Percentiles rank a stretch among this genome's conserved stretches.
Conservation (phyloP, 306 rosid genomes). For the Castanospermum australe region DNA sequence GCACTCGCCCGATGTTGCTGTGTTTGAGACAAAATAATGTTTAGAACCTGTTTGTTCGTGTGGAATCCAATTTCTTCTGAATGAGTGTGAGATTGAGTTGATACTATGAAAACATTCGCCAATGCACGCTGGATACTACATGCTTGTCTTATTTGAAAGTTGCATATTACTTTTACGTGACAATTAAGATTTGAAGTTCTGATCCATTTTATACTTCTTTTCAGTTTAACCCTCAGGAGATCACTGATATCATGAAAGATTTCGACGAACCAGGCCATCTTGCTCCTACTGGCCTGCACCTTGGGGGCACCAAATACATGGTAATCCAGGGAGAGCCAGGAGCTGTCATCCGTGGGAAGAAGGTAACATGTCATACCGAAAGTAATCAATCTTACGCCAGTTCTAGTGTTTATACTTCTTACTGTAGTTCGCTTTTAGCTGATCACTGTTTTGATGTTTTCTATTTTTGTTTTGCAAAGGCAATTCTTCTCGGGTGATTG, state of each 20-base stretch:
- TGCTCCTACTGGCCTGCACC: constrained; percentile 87
- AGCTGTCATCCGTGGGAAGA: constrained; percentile 94
- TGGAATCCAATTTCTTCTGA: neutral
- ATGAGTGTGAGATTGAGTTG: neutral
- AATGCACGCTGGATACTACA: too few species aligned
- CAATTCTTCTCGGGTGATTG: neutral
- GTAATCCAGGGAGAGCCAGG: constrained; percentile 95
- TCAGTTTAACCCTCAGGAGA: constrained; percentile 67
- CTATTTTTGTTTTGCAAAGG: neutral
- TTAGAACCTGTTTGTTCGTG: neutral
- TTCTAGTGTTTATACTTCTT: neutral
- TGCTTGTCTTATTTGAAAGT: neutral
- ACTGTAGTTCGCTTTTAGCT: neutral
- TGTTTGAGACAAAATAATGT: neutral
- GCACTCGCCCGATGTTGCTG: neutral
- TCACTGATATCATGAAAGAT: constrained; percentile 71
- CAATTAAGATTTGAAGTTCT: neutral
- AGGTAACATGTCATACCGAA: constrained; percentile 45
- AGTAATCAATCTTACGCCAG: neutral
- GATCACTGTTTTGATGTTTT: neutral
- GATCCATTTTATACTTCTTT: constrained; percentile 5
- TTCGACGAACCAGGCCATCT: constrained; percentile 92
- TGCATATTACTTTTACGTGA: neutral
- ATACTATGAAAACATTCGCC: neutral
- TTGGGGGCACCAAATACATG: constrained; percentile 81